Evolutionary conservation across 2,329 filamentous ascomycete species (phyloP).

Genomic region (Akanthomyces muscarius): DNA sequence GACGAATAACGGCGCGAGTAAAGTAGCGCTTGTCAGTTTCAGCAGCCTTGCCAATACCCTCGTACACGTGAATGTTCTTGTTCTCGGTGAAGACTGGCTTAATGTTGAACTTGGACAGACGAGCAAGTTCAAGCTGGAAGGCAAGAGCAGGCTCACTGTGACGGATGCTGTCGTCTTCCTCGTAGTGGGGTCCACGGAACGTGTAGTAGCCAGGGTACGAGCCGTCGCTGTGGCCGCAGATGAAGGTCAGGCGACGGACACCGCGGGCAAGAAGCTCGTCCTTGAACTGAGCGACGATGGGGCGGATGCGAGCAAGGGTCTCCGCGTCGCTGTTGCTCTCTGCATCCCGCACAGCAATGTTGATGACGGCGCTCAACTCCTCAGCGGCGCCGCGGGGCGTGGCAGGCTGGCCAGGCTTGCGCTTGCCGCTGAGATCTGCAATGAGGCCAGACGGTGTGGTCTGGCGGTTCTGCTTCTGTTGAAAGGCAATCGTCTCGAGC

Average conservation of each 20-base stretch:
- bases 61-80: conserved; percentile 98
- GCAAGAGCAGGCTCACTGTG: conserved; percentile 94
- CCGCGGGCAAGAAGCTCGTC: conserved; percentile 76
- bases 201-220: conserved; percentile 97
- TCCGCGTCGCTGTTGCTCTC: conserved; percentile 81
- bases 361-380: conserved; percentile 87
- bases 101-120: conserved; percentile 95
- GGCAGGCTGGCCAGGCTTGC: conserved; percentile 41
- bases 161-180: conserved; percentile 92
- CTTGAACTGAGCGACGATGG: conserved; percentile 75
- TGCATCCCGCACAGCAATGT: conserved; percentile 84
- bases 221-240: conserved; percentile 90
- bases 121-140: conserved; percentile 95
- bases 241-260: conserved; percentile 89
- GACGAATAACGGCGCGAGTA: conserved; percentile 89
- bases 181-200: conserved; percentile 87
- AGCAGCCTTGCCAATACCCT: conserved; percentile 89
- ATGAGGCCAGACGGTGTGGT: conserved; percentile 55
- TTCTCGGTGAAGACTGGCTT: conserved; percentile 99
- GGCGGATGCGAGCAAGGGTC: conserved; percentile 68
- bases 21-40: conserved; percentile 99
- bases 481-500: conserved; percentile 72
- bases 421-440: conserved; percentile 70
- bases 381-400: conserved; percentile 47
- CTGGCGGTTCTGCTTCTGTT: conserved; percentile 53